Evolutionary conservation across 2,329 filamentous ascomycete genomes (phyloP).

Genomic region (Curvularia eragrostidis): DNA sequence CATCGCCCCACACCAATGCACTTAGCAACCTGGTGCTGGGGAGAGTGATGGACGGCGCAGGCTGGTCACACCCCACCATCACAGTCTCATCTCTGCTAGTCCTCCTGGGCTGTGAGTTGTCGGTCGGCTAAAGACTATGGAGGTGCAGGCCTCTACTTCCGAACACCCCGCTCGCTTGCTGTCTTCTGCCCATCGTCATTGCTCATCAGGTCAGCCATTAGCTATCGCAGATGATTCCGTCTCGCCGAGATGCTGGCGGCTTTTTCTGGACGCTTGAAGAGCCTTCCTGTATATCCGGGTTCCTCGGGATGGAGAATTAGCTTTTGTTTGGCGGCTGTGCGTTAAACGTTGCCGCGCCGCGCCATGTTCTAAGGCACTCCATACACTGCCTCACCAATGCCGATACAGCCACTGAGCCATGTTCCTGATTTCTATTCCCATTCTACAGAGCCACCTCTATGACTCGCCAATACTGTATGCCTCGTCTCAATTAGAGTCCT

Average conservation of each 20-base stretch:
- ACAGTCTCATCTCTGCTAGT: constrained; percentile 8
- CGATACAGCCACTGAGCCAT: constrained; percentile 2
- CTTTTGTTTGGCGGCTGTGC: neutral
- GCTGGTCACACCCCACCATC: constrained; percentile 13
- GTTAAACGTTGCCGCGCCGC: constrained; percentile 6
- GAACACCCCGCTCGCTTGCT: constrained; percentile 9
- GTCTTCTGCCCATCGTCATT: constrained; percentile 6
- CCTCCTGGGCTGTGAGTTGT: constrained; percentile 16
- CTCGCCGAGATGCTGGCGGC: neutral
- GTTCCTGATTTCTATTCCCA: neutral
- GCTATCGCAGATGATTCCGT: neutral
- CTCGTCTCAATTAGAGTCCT: neutral
- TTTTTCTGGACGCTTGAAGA: neutral
- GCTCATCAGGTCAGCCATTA: constrained; percentile 3
- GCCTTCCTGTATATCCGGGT: neutral
- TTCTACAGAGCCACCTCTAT: neutral
- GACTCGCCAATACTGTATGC: neutral
- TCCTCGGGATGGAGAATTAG: neutral
- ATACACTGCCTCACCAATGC: constrained; percentile 8
- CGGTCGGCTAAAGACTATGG: constrained; percentile 23
- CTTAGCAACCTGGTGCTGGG: neutral
- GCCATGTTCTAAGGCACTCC: constrained; percentile 3
- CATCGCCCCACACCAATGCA: constrained; percentile 14
- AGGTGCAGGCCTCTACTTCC: constrained; percentile 2
- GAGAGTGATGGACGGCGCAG: neutral